Base-by-base conservation (phyloP, 2,329 filamentous ascomycete genomes). In the Calonectria pauciramosa region DNA sequence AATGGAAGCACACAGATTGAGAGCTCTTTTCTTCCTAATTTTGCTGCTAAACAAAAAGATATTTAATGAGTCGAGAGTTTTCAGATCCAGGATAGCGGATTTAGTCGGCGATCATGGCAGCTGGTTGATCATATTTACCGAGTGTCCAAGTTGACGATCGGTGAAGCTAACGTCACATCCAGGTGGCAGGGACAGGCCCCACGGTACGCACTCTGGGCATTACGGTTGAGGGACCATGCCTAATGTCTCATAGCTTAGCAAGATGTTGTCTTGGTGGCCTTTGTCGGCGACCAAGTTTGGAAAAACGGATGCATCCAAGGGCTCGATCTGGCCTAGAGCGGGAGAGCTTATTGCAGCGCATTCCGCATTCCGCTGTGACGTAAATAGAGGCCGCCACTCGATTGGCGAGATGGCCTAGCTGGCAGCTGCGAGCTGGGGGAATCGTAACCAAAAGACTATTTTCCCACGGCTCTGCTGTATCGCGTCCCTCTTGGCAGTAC, bases 351-450 rank as follows among this genome's bases (percentile, higher is more conserved):
- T 66, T 56, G 47, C 59, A 71, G n/a, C 36, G 52, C 68, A 71
- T 71, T 71, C 68, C 68, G 60, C 59, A 26, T 32, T 56, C 36
- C 28, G 41, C 52, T 16, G 68, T 52, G 44, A 63, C 32, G 49
- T 56, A 38, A 56, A 65, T 65, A 49, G 60, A 49, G 60, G 60
- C 41, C 56, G 68, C 32, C 32, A 38, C 32, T 32, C 30, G 68
- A 71, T 66, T 71, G 68, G 59, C 68, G 68, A 71, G 68, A 65
- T 56, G 47, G 44, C 34, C 47, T 32, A 65, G 49, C 44, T 26
- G 49, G 56, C 41, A 65, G 60, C 28, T 63, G 10, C 4, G 32
- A 59, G 54, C 20, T 30, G 56, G 38, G n/a, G 51, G 51, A 63
- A 34, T 23, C 23, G 34, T 34, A n/a, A 20, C 23, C 56, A 63